Percentiles rank a stretch among this genome's conserved stretches.
Conservation (phyloP, 1,284 basidiomycete species). For the Irpex sp. region DNA sequence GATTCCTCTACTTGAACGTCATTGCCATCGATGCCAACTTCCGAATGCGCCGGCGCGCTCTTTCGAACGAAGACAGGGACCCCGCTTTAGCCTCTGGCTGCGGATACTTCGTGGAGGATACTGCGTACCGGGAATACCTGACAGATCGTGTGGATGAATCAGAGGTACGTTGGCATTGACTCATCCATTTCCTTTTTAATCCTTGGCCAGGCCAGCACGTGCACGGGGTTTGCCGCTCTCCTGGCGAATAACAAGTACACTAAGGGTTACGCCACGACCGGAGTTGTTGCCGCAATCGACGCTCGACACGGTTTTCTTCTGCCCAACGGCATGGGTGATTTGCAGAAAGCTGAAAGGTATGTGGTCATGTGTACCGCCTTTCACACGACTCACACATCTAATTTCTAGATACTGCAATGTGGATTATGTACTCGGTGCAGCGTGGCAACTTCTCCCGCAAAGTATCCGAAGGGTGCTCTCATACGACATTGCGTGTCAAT, state of each 20-base stretch:
- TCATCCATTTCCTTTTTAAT: conserved; percentile 1
- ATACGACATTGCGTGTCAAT: conserved; percentile 8
- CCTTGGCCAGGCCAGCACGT: conserved; percentile 16
- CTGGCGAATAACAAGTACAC: conserved; percentile 14
- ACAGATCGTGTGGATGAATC: conserved; percentile 6
- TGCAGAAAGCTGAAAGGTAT: conserved; percentile 24
- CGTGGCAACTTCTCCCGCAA: background rate
- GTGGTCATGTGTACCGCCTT: background rate
- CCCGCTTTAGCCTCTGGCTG: conserved; percentile 1
- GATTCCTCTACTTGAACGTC: conserved; percentile 3
- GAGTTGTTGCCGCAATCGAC: conserved; percentile 19
- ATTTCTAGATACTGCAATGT: conserved; percentile 10
- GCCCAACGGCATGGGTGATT: conserved; percentile 20
- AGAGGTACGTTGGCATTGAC: conserved; percentile 14
- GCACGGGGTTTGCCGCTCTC: conserved; percentile 14
- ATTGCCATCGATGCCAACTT: conserved; percentile 9
- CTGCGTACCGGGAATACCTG: conserved; percentile 17
- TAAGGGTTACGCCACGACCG: conserved; percentile 18
- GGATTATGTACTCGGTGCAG: conserved; percentile 18
- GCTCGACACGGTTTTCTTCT: conserved; percentile 21
- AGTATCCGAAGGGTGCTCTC: background rate
- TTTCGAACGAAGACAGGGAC: background rate
- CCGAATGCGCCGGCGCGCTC: background rate
- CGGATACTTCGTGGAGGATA: conserved; percentile 23
- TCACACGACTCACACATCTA: background rate